These are phyloP conservation scores for Zygnema cylindricum DNA, from an alignment of 139 green algal genomes.

Conservation along the genomic window DNA sequence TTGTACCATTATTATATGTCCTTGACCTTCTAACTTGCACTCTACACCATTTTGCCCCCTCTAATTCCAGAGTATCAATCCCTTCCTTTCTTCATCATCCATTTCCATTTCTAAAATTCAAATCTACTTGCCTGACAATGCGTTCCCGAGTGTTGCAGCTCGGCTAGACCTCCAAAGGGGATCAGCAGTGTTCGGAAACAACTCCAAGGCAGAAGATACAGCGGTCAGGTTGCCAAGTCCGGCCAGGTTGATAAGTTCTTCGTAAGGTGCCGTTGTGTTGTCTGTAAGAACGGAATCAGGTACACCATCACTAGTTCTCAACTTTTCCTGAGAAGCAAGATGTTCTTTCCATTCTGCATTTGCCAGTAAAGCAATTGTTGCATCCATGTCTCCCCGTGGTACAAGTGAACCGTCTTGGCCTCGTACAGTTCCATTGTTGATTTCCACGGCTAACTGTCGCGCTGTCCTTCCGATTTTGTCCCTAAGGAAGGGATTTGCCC, in stretches of 20 bases:
- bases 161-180: background rate
- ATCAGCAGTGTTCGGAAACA: slow-evolving; percentile 4
- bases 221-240: background rate
- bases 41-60: too few relatives aligned
- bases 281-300: background rate
- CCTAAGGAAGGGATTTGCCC: slow-evolving; percentile 33
- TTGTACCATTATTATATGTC: too few relatives aligned
- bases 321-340: slow-evolving; percentile 15
- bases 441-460: slow-evolving; percentile 37
- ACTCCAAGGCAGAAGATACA: background rate
- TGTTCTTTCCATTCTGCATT: slow-evolving; percentile 47
- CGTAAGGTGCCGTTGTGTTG: slow-evolving; percentile 4
- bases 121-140: slow-evolving; percentile 25
- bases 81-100: too few relatives aligned
- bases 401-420: slow-evolving; percentile 26
- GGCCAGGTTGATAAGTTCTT: slow-evolving; percentile 9
- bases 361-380: slow-evolving; percentile 20
- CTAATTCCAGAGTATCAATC: too few relatives aligned
- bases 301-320: background rate
- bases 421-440: slow-evolving; percentile 8
- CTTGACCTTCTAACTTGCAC: too few relatives aligned
- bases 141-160: slow-evolving; percentile 17
- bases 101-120: too few relatives aligned
- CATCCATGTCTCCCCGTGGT: slow-evolving; percentile 38
- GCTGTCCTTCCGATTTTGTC: slow-evolving; percentile 37